Percentiles rank a stretch among this genome's conserved stretches.
Evolutionary conservation across 306 rosid genomes (phyloP).

Genomic region (Cicer arietinum): DNA sequence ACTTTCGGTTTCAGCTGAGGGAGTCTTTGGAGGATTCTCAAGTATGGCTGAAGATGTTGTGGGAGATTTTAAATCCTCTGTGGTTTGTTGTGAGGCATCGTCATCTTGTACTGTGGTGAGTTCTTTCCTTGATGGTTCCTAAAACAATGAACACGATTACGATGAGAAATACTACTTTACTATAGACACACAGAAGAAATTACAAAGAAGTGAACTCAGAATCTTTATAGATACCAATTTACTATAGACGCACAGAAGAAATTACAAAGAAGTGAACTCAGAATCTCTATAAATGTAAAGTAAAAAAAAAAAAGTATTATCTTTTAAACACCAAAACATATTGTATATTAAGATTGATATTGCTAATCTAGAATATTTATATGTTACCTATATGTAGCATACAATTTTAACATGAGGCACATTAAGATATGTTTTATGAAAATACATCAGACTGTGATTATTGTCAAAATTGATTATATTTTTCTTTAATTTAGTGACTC

Average conservation of each 20-base stretch:
- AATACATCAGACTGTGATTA: background rate
- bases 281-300: background rate
- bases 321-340: background rate
- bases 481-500: conserved; percentile 4
- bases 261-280: conserved; percentile 30
- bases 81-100: conserved; percentile 46
- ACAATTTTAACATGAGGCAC: background rate
- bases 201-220: conserved; percentile 26
- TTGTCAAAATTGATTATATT: background rate
- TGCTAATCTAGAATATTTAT: conserved; percentile 16
- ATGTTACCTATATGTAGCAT: background rate
- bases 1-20: conserved; percentile 66
- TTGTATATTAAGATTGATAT: background rate
- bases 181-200: background rate
- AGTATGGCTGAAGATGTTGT: conserved; percentile 54
- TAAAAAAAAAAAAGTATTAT: conserved; percentile 5
- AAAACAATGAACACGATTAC: conserved; percentile 39
- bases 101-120: conserved; percentile 48
- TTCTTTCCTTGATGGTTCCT: conserved; percentile 66
- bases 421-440: background rate
- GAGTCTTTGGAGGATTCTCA: conserved; percentile 65
- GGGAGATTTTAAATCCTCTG: conserved; percentile 57
- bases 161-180: conserved; percentile 38
- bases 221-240: background rate
- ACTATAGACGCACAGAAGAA: background rate